phyloP scores from a whole-genome alignment of 768 basidiomycete genomes.

The Boletus sp. region DNA sequence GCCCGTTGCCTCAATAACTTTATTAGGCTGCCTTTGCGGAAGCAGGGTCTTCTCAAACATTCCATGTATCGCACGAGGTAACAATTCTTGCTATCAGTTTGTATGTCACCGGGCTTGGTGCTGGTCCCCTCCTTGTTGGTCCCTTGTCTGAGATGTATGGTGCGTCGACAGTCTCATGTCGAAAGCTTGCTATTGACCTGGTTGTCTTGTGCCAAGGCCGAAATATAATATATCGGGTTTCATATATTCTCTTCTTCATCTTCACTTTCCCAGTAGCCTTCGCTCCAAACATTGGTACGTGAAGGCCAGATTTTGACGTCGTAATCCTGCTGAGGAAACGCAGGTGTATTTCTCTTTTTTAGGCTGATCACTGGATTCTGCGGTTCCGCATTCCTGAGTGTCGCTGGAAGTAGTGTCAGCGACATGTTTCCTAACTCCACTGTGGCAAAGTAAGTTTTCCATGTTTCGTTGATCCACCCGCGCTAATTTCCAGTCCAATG shows the following conservation, averaged over 20 bases:
- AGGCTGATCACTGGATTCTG: slow-evolving; percentile 55
- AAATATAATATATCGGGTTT: slow-evolving; percentile 58
- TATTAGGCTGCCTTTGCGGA: slow-evolving; percentile 63
- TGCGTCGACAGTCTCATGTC: background rate
- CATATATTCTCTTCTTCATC: slow-evolving; percentile 59
- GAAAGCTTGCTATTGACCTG: background rate
- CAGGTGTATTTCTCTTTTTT: slow-evolving; percentile 62
- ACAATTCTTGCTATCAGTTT: slow-evolving; percentile 48
- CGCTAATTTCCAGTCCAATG: slow-evolving; percentile 46
- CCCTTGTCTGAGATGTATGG: slow-evolving; percentile 42
- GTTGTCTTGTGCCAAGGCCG: slow-evolving; percentile 50
- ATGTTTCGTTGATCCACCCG: background rate
- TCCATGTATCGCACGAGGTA: slow-evolving; percentile 55
- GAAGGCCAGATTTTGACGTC: background rate
- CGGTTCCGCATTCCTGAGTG: slow-evolving; percentile 57
- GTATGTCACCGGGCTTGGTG: slow-evolving; percentile 41
- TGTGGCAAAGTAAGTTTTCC: slow-evolving; percentile 54
- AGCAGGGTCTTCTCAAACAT: slow-evolving; percentile 46
- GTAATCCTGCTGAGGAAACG: background rate
- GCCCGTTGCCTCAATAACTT: background rate
- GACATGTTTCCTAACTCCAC: slow-evolving; percentile 55
- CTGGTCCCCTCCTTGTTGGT: slow-evolving; percentile 37
- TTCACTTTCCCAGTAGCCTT: slow-evolving; percentile 75
- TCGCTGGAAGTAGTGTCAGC: slow-evolving; percentile 59
- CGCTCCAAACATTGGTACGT: slow-evolving; percentile 56